A percentile compares a stretch with the other conserved stretches of the same genome.
Evolutionary conservation across 2,329 filamentous ascomycete species (phyloP).

Genomic region (Orbilia blumenaviensis): DNA sequence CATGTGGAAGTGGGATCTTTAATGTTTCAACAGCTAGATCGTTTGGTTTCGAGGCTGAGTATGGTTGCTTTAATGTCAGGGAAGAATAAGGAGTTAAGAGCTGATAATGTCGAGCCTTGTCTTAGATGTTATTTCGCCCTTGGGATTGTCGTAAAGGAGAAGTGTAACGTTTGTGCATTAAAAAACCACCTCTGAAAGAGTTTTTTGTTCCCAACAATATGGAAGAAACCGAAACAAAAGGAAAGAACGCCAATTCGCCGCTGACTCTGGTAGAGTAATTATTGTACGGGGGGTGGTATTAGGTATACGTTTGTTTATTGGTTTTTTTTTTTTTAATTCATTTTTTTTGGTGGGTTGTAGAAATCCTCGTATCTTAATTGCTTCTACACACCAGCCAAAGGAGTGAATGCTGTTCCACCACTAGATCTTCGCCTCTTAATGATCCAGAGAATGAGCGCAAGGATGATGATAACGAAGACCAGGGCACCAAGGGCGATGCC

Average conservation of each 20-base stretch:
- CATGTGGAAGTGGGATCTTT: too few relatives aligned
- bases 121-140: too few relatives aligned
- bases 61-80: too few relatives aligned
- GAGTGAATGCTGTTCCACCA: slow-evolving; percentile 13
- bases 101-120: too few relatives aligned
- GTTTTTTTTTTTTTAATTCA: background rate
- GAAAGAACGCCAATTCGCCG: too few relatives aligned
- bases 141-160: too few relatives aligned
- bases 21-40: too few relatives aligned
- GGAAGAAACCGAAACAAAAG: slow-evolving; percentile 1
- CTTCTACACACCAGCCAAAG: slow-evolving; percentile 19
- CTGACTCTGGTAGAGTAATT: too few relatives aligned
- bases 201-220: background rate
- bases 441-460: slow-evolving; percentile 15
- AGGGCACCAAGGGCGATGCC: slow-evolving; percentile 16
- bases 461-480: slow-evolving; percentile 17
- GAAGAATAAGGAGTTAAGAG: too few relatives aligned
- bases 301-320: background rate
- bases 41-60: too few relatives aligned
- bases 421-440: slow-evolving; percentile 11
- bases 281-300: background rate
- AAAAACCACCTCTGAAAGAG: too few relatives aligned
- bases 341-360: background rate
- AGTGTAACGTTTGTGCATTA: too few relatives aligned
- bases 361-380: background rate